A percentile compares a stretch with the other conserved stretches of the same genome.
Conservation (phyloP, 83 land plant species). For the Picea engelmannii region DNA sequence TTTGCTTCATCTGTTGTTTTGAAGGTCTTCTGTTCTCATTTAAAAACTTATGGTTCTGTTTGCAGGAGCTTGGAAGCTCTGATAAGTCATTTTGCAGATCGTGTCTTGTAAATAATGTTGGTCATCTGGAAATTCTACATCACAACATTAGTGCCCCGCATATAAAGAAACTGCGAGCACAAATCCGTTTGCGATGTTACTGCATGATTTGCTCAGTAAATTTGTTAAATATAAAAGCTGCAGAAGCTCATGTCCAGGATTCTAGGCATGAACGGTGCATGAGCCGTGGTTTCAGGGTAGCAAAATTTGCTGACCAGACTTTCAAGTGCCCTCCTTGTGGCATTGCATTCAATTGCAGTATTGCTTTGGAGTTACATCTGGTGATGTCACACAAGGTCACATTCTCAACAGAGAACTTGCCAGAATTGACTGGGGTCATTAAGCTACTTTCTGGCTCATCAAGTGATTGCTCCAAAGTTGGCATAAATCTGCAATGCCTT, state of each 20-base stretch:
- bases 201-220: background rate
- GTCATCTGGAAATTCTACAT: background rate
- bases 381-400: background rate
- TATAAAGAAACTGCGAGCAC: background rate
- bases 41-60: no score
- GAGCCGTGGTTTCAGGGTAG: background rate
- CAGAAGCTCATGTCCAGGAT: slow-evolving; percentile 2
- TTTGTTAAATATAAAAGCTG: background rate
- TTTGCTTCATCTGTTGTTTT: no score
- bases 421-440: background rate
- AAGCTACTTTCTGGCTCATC: background rate
- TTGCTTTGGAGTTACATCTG: slow-evolving; percentile 3
- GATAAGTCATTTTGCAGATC: background rate
- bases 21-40: no score
- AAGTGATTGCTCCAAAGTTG: background rate
- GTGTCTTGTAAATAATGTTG: background rate
- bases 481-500: background rate
- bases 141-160: background rate
- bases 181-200: background rate
- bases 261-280: background rate
- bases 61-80: background rate
- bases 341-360: background rate
- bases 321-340: background rate
- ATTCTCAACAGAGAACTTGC: background rate
- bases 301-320: background rate